A percentile compares a stretch with the other conserved stretches of the same genome.
Conservation (phyloP, 2,329 filamentous ascomycete genomes). For the Lasiodiplodia citricola region DNA sequence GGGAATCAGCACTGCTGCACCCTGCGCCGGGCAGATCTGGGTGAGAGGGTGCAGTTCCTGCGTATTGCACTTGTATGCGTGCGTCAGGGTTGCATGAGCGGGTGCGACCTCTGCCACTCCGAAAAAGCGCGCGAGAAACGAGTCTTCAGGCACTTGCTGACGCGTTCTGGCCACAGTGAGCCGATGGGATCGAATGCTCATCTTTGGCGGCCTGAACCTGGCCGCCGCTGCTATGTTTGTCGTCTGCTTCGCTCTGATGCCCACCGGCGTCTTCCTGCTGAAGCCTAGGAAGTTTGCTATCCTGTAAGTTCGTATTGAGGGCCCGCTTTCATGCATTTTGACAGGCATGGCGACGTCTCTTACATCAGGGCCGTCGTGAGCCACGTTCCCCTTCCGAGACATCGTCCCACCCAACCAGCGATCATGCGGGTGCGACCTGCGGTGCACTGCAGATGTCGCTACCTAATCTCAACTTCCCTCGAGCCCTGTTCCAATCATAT, state of each 20-base stretch:
- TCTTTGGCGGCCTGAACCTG: conserved; percentile 90
- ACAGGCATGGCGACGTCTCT: conserved; percentile 26
- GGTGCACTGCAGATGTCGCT: conserved; percentile 43
- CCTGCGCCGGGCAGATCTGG: conserved; percentile 35
- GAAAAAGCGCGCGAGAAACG: conserved; percentile 6
- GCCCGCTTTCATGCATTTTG: conserved; percentile 25
- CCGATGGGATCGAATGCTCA: conserved; percentile 92
- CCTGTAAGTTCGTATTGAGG: conserved; percentile 71
- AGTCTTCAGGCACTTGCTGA: conserved; percentile 14
- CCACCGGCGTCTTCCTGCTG: conserved; percentile 69
- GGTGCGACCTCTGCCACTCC: conserved; percentile 31
- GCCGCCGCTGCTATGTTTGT: conserved; percentile 91
- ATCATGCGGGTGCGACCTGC: conserved; percentile 49
- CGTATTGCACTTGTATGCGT: conserved; percentile 41
- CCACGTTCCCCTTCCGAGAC: conserved; percentile 39
- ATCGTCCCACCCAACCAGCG: conserved; percentile 35
- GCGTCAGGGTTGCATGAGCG: conserved; percentile 45
- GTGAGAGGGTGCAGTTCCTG: conserved; percentile 48
- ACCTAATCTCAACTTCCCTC: conserved; percentile 38
- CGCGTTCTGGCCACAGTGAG: conserved; percentile 68
- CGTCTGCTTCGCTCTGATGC: conserved; percentile 89
- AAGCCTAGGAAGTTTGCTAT: conserved; percentile 94
- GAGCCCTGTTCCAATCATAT: conserved; percentile 34
- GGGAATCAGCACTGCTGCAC: conserved; percentile 8
- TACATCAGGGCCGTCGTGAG: conserved; percentile 41